These are phyloP conservation scores for Maudiozyma humilis DNA, from an alignment of 1,139 yeast genomes.

Conservation along the genomic window DNA sequence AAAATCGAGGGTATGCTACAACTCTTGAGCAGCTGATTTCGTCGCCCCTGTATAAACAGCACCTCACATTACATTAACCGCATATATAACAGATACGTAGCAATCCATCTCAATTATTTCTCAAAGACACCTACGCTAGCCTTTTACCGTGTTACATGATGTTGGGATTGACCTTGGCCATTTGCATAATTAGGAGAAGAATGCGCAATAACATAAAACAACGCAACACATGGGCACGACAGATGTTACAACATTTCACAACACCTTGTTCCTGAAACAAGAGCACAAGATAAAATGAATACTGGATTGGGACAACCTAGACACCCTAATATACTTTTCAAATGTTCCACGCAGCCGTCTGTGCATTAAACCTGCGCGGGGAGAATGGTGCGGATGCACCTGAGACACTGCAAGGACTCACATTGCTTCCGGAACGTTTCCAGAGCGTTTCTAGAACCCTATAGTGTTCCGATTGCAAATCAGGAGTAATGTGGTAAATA, in stretches of 20 bases:
- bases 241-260: too few species aligned
- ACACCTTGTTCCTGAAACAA: too few species aligned
- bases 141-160: too few species aligned
- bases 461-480: neutral
- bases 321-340: neutral
- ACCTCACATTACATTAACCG: neutral
- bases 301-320: neutral
- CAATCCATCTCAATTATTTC: too few species aligned
- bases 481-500: conserved; percentile 2
- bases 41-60: too few species aligned
- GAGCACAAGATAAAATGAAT: neutral
- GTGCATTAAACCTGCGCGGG: neutral
- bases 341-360: neutral
- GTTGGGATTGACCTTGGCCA: too few species aligned
- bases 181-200: too few species aligned
- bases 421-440: conserved; percentile 4
- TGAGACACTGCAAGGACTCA: neutral
- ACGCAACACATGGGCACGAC: too few species aligned
- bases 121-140: too few species aligned
- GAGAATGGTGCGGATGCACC: neutral
- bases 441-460: conserved; percentile 1
- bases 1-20: conserved; percentile 91
- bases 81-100: neutral
- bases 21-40: conserved; percentile 49
- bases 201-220: neutral